phyloP scores from a whole-genome alignment of 805 yeast genomes.

The Myxozyma melibiosi region DNA sequence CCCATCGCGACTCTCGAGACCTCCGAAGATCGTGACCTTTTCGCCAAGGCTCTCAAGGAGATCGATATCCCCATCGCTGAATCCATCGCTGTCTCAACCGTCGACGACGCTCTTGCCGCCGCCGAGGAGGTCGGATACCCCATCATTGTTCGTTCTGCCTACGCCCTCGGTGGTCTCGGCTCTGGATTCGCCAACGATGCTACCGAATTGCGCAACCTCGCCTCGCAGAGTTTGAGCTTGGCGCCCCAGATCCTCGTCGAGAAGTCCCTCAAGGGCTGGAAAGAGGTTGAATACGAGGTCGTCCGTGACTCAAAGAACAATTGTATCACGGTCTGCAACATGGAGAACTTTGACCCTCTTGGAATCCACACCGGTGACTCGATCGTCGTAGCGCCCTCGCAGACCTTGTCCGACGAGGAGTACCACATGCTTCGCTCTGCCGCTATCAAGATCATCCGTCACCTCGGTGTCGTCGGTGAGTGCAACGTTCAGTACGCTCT shows the following conservation, averaged over 20 bases:
- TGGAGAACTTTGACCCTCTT: constrained; percentile 98
- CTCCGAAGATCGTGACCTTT: constrained; percentile 95
- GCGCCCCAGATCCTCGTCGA: constrained; percentile 96
- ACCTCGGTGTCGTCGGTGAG: constrained; percentile 98
- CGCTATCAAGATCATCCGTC: constrained; percentile 96
- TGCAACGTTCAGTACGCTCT: constrained; percentile 97
- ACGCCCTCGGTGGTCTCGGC: constrained; percentile 95
- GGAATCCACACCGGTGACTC: constrained; percentile 99
- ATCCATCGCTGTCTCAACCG: constrained; percentile 90
- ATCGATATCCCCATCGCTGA: constrained; percentile 96
- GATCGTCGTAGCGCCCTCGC: constrained; percentile 98
- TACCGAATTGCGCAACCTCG: constrained; percentile 79
- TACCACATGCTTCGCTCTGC: constrained; percentile 97
- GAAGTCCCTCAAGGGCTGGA: constrained; percentile 94
- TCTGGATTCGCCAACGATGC: constrained; percentile 92
- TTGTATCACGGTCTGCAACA: constrained; percentile 98
- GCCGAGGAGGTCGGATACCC: constrained; percentile 91
- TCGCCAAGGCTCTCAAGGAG: constrained; percentile 92
- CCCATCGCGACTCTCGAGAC: constrained; percentile 95
- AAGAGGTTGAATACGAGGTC: constrained; percentile 97
- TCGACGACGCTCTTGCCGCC: constrained; percentile 91
- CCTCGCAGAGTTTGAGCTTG: constrained; percentile 83
- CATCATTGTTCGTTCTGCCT: constrained; percentile 95
- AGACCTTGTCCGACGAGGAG: constrained; percentile 94
- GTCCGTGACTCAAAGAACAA: constrained; percentile 95